Conservation (phyloP, 208 protist species). For the Naegleria lovaniensis region DNA sequence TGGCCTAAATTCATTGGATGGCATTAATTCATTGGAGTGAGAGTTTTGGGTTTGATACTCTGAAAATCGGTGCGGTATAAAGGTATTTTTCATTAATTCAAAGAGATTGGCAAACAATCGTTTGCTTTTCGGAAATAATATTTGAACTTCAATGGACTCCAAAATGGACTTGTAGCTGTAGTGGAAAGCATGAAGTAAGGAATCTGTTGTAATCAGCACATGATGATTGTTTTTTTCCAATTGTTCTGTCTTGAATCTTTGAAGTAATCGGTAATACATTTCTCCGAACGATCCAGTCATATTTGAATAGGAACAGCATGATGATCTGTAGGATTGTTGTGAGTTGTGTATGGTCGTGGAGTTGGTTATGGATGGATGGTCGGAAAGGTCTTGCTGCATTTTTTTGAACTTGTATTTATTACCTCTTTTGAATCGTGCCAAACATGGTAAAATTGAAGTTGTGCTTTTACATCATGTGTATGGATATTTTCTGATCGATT, state of each 20-base stretch:
- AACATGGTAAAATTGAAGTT: too few species aligned
- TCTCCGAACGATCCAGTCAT: background rate
- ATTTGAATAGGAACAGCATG: background rate
- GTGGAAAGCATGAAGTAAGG: background rate
- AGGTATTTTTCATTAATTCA: background rate
- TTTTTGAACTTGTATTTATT: too few species aligned
- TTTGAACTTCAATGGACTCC: background rate
- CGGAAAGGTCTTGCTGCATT: too few species aligned
- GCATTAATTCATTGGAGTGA: background rate
- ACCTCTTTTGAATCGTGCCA: too few species aligned
- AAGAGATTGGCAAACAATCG: background rate
- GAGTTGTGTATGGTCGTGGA: too few species aligned
- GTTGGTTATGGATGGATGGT: too few species aligned
- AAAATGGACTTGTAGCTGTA: background rate
- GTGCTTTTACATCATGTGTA: too few species aligned
- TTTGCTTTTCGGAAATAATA: conserved; percentile 7
- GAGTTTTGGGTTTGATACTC: background rate
- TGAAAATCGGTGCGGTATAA: background rate
- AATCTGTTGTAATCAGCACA: background rate
- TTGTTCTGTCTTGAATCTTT: background rate
- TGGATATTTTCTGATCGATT: too few species aligned
- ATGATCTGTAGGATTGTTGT: too few species aligned
- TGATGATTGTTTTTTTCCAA: background rate
- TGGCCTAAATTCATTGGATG: background rate
- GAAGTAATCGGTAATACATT: background rate